A percentile compares a stretch with the other conserved stretches of the same genome.
Evolutionary conservation across 306 rosid species (phyloP).

Genomic region (Prunus kanzakura): DNA sequence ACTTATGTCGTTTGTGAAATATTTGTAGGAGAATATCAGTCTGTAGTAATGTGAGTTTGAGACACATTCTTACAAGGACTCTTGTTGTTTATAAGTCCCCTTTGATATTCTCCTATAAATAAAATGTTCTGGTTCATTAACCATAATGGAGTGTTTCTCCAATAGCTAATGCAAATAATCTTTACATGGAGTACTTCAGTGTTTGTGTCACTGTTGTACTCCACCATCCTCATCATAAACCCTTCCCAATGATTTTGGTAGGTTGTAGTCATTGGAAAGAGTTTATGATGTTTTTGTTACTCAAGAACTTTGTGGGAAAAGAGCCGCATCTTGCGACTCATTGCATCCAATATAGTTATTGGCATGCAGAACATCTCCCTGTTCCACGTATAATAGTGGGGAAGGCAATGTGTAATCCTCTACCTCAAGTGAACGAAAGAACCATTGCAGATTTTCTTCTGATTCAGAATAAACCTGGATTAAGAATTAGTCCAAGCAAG

Average conservation of each 20-base stretch:
- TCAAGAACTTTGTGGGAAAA: constrained; percentile 14
- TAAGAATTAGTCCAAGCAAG: constrained; percentile 3
- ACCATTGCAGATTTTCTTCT: not conserved
- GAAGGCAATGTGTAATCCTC: not conserved
- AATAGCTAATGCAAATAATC: not conserved
- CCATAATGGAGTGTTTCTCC: not conserved
- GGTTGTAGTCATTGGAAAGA: not conserved
- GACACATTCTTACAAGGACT: not conserved
- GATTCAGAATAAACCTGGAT: constrained; percentile 12
- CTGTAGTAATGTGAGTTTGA: not conserved
- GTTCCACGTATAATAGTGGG: not conserved
- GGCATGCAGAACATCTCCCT: not conserved
- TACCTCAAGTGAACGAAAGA: not conserved
- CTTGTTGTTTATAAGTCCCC: not conserved
- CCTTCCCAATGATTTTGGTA: not conserved
- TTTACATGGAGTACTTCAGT: not conserved
- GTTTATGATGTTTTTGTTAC: not conserved
- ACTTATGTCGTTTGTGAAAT: not conserved
- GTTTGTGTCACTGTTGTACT: not conserved
- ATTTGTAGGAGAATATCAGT: not conserved
- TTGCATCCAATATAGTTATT: not conserved
- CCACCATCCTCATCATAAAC: not conserved
- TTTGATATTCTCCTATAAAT: not conserved
- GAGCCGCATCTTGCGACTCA: constrained; percentile 8
- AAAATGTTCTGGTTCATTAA: not conserved